These are phyloP conservation scores for Fraxinus floribunda DNA, from an alignment of 305 asterid genomes.

Conservation along the genomic window DNA sequence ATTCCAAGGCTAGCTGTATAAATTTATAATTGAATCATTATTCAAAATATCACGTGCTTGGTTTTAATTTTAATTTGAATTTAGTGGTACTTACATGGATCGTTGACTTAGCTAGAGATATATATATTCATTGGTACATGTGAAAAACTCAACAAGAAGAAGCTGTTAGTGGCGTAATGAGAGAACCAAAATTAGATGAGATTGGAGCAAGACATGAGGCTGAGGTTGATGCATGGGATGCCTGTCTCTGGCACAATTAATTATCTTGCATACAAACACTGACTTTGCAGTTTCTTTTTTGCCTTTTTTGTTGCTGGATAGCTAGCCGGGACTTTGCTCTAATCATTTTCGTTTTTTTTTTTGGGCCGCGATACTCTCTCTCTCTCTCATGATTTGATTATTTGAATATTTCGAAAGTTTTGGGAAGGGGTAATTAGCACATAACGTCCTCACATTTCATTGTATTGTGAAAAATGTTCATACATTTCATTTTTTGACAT, in stretches of 20 bases:
- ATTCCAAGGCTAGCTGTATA: not conserved
- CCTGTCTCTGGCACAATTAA: not conserved
- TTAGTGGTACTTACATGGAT: not conserved
- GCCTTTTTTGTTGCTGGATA: not conserved
- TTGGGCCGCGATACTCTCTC: not conserved
- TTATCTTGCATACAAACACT: not conserved
- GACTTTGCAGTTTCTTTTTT: not conserved
- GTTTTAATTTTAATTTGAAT: not conserved
- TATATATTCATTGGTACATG: not conserved
- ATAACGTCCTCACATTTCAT: not conserved
- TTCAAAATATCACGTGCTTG: not conserved
- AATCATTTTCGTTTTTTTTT: too few relatives aligned
- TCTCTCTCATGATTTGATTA: not conserved
- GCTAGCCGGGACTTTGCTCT: not conserved
- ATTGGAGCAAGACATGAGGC: not conserved
- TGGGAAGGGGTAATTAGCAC: not conserved
- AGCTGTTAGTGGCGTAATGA: not conserved
- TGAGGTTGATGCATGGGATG: not conserved
- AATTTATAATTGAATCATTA: not conserved
- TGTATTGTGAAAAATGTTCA: too few relatives aligned
- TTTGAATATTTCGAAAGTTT: not conserved
- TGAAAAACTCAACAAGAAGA: not conserved
- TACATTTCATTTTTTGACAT: too few relatives aligned
- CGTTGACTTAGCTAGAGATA: not conserved
- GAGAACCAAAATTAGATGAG: not conserved